A percentile compares a stretch with the other conserved stretches of the same genome.
These are phyloP conservation scores for Jaminaea rosea DNA, from an alignment of 1,284 basidiomycete genomes.

Conservation along the genomic window DNA sequence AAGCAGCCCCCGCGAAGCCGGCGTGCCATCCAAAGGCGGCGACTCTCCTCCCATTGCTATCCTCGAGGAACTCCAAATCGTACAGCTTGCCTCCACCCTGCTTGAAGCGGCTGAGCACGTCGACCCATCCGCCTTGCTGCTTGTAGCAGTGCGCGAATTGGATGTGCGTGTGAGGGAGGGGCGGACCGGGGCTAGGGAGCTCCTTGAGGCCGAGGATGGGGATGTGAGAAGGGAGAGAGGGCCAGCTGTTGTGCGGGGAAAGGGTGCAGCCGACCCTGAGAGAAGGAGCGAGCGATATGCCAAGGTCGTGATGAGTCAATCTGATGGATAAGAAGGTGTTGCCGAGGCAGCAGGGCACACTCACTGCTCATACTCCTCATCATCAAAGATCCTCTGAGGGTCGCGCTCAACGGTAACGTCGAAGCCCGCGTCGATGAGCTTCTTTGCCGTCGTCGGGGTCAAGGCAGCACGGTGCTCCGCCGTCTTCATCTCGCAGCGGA, in stretches of 20 bases:
- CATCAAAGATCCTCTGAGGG: conserved; percentile 88
- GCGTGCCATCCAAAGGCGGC: conserved; percentile 99
- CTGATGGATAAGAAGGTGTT: no score
- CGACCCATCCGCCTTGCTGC: conserved; percentile 83
- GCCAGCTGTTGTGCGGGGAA: conserved; percentile 83
- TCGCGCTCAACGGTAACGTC: conserved; percentile 87
- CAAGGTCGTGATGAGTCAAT: background rate
- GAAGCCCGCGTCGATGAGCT: conserved; percentile 83
- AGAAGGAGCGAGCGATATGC: background rate
- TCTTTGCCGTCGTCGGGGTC: conserved; percentile 83
- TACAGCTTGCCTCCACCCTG: conserved; percentile 80
- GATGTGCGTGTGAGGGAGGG: conserved; percentile 66
- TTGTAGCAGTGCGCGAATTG: conserved; percentile 99
- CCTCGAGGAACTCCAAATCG: conserved; percentile 92
- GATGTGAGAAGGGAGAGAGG: conserved; percentile 62
- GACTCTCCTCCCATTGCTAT: conserved; percentile 73
- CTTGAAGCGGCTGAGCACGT: conserved; percentile 78
- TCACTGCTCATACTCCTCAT: conserved; percentile 83
- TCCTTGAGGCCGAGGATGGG: conserved; percentile 97
- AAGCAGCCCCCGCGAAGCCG: conserved; percentile 92
- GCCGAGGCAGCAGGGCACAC: background rate
- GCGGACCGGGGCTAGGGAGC: conserved; percentile 55
- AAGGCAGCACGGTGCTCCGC: conserved; percentile 80
- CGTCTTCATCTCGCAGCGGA: conserved; percentile 44
- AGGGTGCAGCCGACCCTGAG: conserved; percentile 69